phyloP scores from a whole-genome alignment of 495 filamentous ascomycete genomes.

The Annulohypoxylon stygium region DNA sequence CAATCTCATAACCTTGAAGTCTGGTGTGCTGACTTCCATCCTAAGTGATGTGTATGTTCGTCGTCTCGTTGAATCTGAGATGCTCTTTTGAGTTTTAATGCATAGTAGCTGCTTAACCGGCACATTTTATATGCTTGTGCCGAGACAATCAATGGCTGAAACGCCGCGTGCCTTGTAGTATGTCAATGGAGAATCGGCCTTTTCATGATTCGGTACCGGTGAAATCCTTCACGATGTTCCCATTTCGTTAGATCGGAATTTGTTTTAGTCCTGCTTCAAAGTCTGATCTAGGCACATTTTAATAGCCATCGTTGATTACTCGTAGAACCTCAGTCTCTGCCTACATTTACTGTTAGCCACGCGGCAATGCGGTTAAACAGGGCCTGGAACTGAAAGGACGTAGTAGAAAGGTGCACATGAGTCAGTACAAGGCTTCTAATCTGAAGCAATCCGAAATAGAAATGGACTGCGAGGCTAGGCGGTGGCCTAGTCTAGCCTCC shows the following conservation, averaged over 20 bases:
- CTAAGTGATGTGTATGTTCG: neutral
- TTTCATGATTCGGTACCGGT: conserved; percentile 14
- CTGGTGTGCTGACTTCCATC: neutral
- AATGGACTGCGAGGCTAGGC: conserved; percentile 1
- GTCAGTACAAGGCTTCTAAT: conserved; percentile 15
- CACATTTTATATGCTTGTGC: conserved; percentile 7
- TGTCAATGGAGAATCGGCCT: conserved; percentile 16
- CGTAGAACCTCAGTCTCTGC: neutral
- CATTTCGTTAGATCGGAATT: conserved; percentile 1
- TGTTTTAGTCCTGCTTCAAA: neutral
- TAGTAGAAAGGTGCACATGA: neutral
- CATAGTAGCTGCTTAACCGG: conserved; percentile 18
- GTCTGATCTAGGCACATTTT: neutral
- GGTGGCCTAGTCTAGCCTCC: conserved; percentile 12
- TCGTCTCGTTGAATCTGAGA: conserved; percentile 17
- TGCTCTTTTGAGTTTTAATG: neutral
- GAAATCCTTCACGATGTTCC: conserved; percentile 13
- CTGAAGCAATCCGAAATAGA: conserved; percentile 12
- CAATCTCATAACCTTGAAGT: conserved; percentile 30
- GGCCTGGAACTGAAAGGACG: conserved; percentile 17
- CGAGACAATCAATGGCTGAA: conserved; percentile 17
- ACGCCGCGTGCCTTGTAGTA: conserved; percentile 19
- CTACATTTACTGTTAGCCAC: conserved; percentile 2
- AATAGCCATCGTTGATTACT: neutral
- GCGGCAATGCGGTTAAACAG: conserved; percentile 4